Evolutionary conservation across 805 yeast genomes (phyloP).

Genomic region (Citeromyces nyonsensis): DNA sequence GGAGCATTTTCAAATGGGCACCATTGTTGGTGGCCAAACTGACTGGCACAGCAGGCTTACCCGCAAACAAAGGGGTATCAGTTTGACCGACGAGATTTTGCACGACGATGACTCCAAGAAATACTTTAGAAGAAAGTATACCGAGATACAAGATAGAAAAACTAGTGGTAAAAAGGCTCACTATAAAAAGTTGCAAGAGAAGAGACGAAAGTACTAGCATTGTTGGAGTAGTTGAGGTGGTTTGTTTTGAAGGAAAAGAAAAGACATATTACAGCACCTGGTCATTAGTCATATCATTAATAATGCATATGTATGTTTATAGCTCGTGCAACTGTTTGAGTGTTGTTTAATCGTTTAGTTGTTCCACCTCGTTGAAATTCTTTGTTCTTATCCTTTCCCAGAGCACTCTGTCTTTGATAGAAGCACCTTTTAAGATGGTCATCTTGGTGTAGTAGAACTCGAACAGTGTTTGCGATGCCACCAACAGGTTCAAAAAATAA

Average conservation of each 20-base stretch:
- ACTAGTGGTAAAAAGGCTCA: constrained; percentile 51
- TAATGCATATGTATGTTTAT: background rate
- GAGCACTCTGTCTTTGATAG: constrained; percentile 10
- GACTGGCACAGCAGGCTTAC: constrained; percentile 62
- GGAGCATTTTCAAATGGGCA: constrained; percentile 77
- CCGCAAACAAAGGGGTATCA: constrained; percentile 58
- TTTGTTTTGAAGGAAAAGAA: too few species aligned
- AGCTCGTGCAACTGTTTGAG: background rate
- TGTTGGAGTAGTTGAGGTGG: background rate
- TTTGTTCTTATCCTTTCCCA: constrained; percentile 37
- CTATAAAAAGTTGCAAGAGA: constrained; percentile 45
- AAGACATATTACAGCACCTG: too few species aligned
- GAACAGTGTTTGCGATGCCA: constrained; percentile 36
- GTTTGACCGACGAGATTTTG: constrained; percentile 72
- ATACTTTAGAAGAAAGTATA: constrained; percentile 76
- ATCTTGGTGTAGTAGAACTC: constrained; percentile 27
- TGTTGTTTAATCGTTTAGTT: background rate
- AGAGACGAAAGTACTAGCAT: constrained; percentile 32
- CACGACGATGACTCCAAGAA: constrained; percentile 52
- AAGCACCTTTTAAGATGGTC: constrained; percentile 7
- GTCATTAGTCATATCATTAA: background rate
- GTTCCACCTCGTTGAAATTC: constrained; percentile 1
- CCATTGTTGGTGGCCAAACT: constrained; percentile 67
- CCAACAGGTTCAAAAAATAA: constrained; percentile 33
- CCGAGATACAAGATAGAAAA: constrained; percentile 56